Evolutionary conservation across 768 basidiomycete species (phyloP).

Genomic region (Amanita thiersii): DNA sequence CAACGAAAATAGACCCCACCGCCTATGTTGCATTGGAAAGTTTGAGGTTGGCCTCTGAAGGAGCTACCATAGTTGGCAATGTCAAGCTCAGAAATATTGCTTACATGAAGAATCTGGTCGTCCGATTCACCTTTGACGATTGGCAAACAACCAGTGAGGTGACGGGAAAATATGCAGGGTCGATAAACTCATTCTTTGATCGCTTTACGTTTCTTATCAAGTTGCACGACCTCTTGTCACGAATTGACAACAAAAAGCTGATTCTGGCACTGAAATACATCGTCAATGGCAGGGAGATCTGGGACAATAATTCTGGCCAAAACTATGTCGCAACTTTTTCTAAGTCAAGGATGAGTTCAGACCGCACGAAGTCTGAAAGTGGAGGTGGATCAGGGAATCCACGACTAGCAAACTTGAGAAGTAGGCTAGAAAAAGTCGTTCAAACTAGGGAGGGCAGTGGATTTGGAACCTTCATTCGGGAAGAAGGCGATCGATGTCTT

Average conservation of each 20-base stretch:
- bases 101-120: constrained; percentile 79
- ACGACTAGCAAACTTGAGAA: constrained; percentile 55
- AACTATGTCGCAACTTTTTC: constrained; percentile 77
- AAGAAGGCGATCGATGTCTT: constrained; percentile 12
- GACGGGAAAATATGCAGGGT: constrained; percentile 56
- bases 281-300: constrained; percentile 68
- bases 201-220: constrained; percentile 72
- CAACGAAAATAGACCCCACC: constrained; percentile 26
- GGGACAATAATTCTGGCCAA: constrained; percentile 82
- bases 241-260: constrained; percentile 80
- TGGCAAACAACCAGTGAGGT: constrained; percentile 98
- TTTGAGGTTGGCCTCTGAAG: constrained; percentile 43
- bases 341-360: constrained; percentile 18
- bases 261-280: constrained; percentile 69
- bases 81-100: constrained; percentile 80
- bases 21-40: constrained; percentile 48
- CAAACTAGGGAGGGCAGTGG: constrained; percentile 21
- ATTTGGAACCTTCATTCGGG: constrained; percentile 9
- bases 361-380: constrained; percentile 18
- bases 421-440: constrained; percentile 60
- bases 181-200: constrained; percentile 48
- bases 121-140: constrained; percentile 87
- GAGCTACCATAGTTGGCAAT: constrained; percentile 54
- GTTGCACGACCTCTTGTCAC: constrained; percentile 66
- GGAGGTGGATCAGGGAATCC: constrained; percentile 27